Evolutionary conservation across 441 rosid species (phyloP), one percentile per base, ranked within the genome.

Genomic region (Pelargonium cotyledonis): DNA sequence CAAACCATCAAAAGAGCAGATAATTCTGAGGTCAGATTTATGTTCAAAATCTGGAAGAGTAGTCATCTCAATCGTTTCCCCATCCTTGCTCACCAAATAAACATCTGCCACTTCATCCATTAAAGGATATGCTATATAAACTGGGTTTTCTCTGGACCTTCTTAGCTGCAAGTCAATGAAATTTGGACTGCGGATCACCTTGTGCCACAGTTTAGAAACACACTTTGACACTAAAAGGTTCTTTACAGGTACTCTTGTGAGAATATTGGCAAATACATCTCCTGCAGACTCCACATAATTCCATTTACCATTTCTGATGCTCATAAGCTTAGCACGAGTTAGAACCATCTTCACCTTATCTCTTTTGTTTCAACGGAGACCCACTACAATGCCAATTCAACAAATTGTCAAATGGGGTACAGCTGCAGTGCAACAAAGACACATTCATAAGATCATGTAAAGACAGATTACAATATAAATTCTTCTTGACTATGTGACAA

Each of bases 241-340:
- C 65, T 71, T 49, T 18, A 75, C 38, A 35, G 69, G 65, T 57
- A 74, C 67, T 70, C 76, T 66, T 5, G 78, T 67, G 18, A 75
- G 60, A 63, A 77, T 60, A 26, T 70, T 46, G 6, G 62, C 11
- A 26, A 29, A 16, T 63, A 73, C 73, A 64, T 21, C 61, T 19
- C 26, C 58, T 15, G 12, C 53, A 46, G 44, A 35, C 62, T 76
- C 80, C 26, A 70, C 44, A 2, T 29, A 10, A 11, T 44, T 10
- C 79, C 75, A 67, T 40, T 57, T 58, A 58, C 67, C 53, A 18
- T 16, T 8, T 1, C 4, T 18, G 5, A 6, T 8, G 64, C 47
- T 41, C 64, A 49, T 31, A 43, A 19, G 35, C 68, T 69, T 67
- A 5, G 23, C 38, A 7, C 67, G 57, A 14, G 72, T 70, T 72